phyloP scores from a whole-genome alignment of 257 asterid genomes.

The Plantago major region DNA sequence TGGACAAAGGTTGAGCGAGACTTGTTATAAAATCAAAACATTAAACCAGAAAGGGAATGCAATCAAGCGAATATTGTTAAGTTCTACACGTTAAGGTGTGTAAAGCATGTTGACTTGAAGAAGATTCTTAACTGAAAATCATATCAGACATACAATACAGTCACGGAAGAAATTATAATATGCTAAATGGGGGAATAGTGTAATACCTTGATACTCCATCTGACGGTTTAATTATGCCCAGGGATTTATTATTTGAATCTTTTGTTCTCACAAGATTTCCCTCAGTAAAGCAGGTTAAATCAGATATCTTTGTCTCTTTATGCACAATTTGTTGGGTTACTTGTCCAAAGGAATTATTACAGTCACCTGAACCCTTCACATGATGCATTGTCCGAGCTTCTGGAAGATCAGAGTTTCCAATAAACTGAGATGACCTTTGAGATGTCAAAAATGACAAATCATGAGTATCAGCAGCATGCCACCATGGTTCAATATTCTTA shows the following conservation, averaged over 20 bases:
- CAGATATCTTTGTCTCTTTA: constrained; percentile 17
- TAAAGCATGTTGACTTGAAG: too few species aligned
- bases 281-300: constrained; percentile 11
- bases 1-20: too few species aligned
- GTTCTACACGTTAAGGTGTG: too few species aligned
- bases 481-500: constrained; percentile 56
- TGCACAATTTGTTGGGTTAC: constrained; percentile 18
- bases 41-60: too few species aligned
- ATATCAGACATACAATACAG: not conserved
- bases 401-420: constrained; percentile 23
- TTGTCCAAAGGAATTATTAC: constrained; percentile 19
- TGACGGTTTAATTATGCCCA: constrained; percentile 21
- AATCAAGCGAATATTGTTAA: too few species aligned
- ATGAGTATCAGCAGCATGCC: constrained; percentile 48
- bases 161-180: not conserved
- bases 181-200: constrained; percentile 7
- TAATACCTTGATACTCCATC: constrained; percentile 45
- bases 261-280: constrained; percentile 3
- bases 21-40: too few species aligned
- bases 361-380: constrained; percentile 24
- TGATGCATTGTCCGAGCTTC: constrained; percentile 24
- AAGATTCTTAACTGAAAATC: too few species aligned
- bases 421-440: constrained; percentile 27
- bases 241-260: constrained; percentile 11
- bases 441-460: constrained; percentile 34